Base-by-base conservation (phyloP, 2,329 filamentous ascomycete genomes). In the Pestalotiopsis sp. region DNA sequence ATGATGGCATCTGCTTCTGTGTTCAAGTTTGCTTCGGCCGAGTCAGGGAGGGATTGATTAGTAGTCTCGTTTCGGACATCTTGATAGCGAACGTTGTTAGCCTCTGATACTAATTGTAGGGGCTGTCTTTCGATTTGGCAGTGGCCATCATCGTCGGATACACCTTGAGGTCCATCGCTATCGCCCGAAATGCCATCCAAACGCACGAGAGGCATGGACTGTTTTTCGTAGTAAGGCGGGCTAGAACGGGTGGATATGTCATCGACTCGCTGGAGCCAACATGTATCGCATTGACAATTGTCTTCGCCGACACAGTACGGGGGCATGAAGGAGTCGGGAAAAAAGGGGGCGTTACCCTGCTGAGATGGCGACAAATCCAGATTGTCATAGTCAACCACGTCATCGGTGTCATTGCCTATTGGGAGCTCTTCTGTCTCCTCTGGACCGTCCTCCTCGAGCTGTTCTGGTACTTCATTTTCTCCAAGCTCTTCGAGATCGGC, bases 311-410 rank as follows among this genome's bases (percentile, higher is more conserved):
- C 69, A 20, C 70, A 71, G 23, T 39, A 25, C 14, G 57, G 41
- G 20, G 63, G 60, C 68, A 59, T 57, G 27, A 66, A 36, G 41
- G 59, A 62, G 57, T 14, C 66, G n/a, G 63, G 66, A 68, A 64
- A 67, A 69, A 66, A 39, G 61, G 69, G 66, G 64, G 20, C 63
- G 70, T 75, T 78, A 78, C 77, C 76, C 69, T 77, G 71, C 45
- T 73, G 70, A 39, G 71, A 65, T 68, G 71, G 69, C n/a, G 74
- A 73, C 56, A 72, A 64, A 57, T 75, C 72, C 4, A 74, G 58
- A 36, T 75, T 73, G 20, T 76, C 73, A 64, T 77, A 73, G 36
- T 69, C 69, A 27, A 61, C 41, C 9, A 59, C 59, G 39, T 62
- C 64, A 59, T 74, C 66, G 23, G 23, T 64, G 14, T 45, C 58